Evolutionary conservation across 495 filamentous ascomycete species (phyloP).

Genomic region (Lophiostoma macrostomum): DNA sequence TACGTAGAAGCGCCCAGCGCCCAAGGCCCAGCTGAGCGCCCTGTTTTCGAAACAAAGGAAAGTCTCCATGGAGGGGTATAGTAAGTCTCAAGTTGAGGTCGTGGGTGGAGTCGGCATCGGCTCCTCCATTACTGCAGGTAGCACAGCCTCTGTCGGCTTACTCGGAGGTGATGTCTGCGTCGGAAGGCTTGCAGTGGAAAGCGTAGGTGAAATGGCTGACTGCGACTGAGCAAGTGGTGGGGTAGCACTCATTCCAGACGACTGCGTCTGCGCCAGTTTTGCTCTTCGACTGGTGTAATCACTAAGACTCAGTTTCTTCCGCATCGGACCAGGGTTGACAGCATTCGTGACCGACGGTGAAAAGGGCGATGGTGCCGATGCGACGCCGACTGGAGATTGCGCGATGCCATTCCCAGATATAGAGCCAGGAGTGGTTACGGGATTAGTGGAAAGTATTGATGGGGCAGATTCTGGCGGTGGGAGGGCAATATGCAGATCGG

Average conservation of each 20-base stretch:
- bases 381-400: slow-evolving; percentile 55
- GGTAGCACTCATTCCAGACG: background rate
- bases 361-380: slow-evolving; percentile 40
- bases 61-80: background rate
- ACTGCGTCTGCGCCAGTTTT: slow-evolving; percentile 20
- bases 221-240: background rate
- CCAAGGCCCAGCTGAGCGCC: background rate
- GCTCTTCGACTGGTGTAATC: slow-evolving; percentile 62
- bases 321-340: slow-evolving; percentile 57
- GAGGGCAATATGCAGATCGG: slow-evolving; percentile 22
- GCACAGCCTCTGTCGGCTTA: background rate
- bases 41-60: slow-evolving; percentile 3
- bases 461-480: slow-evolving; percentile 35
- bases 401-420: slow-evolving; percentile 34
- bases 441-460: slow-evolving; percentile 45
- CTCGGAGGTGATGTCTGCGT: slow-evolving; percentile 8
- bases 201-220: slow-evolving; percentile 14
- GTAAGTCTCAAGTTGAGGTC: background rate
- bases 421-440: slow-evolving; percentile 37
- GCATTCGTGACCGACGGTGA: slow-evolving; percentile 43
- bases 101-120: background rate
- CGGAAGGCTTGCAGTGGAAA: slow-evolving; percentile 19
- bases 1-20: background rate
- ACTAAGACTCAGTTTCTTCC: slow-evolving; percentile 72
- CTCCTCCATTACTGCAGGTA: slow-evolving; percentile 14